Evolutionary conservation across 345 rosid genomes (phyloP).

Genomic region (Bretschneidera sinensis): DNA sequence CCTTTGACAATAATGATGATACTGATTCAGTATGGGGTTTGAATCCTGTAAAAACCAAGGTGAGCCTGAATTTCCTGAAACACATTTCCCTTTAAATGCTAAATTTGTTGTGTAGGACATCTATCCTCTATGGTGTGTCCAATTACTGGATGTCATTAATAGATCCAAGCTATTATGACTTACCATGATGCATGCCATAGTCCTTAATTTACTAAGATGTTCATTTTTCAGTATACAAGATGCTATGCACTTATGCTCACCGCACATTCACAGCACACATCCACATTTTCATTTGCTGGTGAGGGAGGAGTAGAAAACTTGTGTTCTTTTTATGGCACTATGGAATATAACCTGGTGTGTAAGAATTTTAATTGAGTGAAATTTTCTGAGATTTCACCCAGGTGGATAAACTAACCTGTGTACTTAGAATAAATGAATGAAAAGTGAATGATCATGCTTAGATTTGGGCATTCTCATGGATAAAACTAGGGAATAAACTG

Average conservation of each 20-base stretch:
- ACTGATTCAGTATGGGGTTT: constrained; percentile 93
- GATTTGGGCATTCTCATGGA: not conserved
- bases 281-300: not conserved
- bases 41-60: constrained; percentile 46
- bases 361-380: no score
- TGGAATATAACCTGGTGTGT: no score
- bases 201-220: not conserved
- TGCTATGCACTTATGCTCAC: not conserved
- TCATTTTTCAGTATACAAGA: not conserved
- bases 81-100: not conserved
- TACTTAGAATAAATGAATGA: not conserved
- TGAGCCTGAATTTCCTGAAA: constrained; percentile 55
- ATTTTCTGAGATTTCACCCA: no score
- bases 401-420: not conserved
- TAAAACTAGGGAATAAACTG: not conserved
- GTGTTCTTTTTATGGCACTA: not conserved
- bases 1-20: constrained; percentile 87
- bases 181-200: not conserved
- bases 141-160: not conserved
- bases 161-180: not conserved
- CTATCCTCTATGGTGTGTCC: not conserved
- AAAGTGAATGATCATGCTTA: not conserved
- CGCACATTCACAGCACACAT: not conserved
- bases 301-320: not conserved
- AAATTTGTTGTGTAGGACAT: not conserved